These are phyloP conservation scores for Pholiota conissans DNA, from an alignment of 768 basidiomycete genomes.

Conservation along the genomic window DNA sequence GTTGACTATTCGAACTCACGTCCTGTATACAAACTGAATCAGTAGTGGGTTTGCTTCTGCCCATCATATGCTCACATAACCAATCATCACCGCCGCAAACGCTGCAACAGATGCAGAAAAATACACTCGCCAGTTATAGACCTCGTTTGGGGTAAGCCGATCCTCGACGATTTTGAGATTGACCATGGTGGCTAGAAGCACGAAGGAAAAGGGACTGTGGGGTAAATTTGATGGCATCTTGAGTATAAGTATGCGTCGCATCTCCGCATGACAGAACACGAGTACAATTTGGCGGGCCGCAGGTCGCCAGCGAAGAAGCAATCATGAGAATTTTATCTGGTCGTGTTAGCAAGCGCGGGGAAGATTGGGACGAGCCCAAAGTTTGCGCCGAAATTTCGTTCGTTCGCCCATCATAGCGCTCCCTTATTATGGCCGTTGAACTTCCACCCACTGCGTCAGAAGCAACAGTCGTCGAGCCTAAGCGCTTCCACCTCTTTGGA, in stretches of 20 bases:
- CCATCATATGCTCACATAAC: slow-evolving; percentile 28
- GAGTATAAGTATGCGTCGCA: background rate
- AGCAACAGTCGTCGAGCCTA: background rate
- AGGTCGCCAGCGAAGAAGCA: too few species aligned
- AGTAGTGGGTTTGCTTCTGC: too few species aligned
- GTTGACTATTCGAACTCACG: background rate
- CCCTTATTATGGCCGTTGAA: background rate
- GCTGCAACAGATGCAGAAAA: slow-evolving; percentile 31
- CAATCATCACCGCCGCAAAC: slow-evolving; percentile 42
- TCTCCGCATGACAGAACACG: background rate
- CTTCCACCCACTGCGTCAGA: background rate
- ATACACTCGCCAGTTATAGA: slow-evolving; percentile 44
- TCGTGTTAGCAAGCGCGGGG: too few species aligned
- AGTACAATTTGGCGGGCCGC: background rate
- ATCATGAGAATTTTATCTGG: too few species aligned
- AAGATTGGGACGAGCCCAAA: too few species aligned
- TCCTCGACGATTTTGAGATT: slow-evolving; percentile 5
- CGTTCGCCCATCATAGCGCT: too few species aligned
- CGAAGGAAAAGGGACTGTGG: background rate
- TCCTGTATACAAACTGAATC: too few species aligned
- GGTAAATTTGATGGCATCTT: background rate
- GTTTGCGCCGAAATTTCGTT: too few species aligned
- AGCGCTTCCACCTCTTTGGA: slow-evolving; percentile 1
- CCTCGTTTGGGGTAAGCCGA: slow-evolving; percentile 18
- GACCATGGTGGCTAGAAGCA: background rate